Evolutionary conservation across 495 filamentous ascomycete genomes (phyloP).

Genomic region (Chaetomium cochliodes): DNA sequence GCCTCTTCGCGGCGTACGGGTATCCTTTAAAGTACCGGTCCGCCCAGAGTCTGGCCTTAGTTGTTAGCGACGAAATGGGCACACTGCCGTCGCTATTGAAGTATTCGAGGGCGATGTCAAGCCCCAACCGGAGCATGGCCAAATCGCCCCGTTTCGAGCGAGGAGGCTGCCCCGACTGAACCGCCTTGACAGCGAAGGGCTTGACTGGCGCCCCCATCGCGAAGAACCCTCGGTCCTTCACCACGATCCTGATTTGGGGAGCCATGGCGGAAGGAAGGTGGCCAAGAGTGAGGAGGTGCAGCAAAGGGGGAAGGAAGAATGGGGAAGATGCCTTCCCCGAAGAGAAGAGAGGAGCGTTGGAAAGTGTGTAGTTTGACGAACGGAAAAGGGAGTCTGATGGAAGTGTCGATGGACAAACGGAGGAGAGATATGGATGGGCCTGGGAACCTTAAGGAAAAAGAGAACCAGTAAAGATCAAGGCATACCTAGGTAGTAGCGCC

Average conservation of each 20-base stretch:
- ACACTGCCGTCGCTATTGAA: conserved; percentile 29
- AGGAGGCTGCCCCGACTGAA: conserved; percentile 8
- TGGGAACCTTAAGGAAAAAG: neutral
- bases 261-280: conserved; percentile 8
- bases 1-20: conserved; percentile 21
- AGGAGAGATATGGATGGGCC: neutral
- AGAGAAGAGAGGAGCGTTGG: neutral
- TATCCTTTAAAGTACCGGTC: conserved; percentile 29
- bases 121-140: conserved; percentile 23
- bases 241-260: conserved; percentile 16
- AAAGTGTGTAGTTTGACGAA: neutral
- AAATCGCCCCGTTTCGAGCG: conserved; percentile 21
- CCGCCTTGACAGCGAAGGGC: conserved; percentile 4
- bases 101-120: conserved; percentile 33
- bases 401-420: conserved; percentile 3
- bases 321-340: neutral
- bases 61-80: conserved; percentile 23
- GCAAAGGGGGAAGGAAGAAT: neutral
- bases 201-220: conserved; percentile 1
- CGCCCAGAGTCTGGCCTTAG: conserved; percentile 27
- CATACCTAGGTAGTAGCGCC: conserved; percentile 16
- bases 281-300: neutral
- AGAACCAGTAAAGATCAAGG: neutral
- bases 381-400: neutral
- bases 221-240: conserved; percentile 7